Evolutionary conservation across 179 eudicot species (phyloP), one percentile per base, ranked within the genome.

Genomic region (Sideroxylon spinosum): DNA sequence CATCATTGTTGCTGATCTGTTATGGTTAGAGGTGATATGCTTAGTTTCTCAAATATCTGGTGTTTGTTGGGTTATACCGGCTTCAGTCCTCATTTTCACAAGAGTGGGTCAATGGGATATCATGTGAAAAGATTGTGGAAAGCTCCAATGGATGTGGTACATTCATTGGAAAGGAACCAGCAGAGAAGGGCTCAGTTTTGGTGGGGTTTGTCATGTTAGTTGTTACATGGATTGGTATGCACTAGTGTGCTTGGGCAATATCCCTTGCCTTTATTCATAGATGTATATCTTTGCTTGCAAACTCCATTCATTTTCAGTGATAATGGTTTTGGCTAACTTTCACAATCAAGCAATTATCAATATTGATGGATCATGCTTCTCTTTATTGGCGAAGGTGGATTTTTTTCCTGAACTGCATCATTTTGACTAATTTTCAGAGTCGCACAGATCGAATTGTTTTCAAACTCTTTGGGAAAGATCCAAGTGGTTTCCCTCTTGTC

Each of bases 391-490:
- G 19, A 19, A 7, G n/a, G 62, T 26, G n/a, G 65, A 46, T 8
- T 22, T 73, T 14, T 26, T 78, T 64, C 8, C 22, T 64, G 71
- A 13, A 37, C 25, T 74, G 26, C 44, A 68, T 29, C 70, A 53
- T 68, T 55, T 23, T 70, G 26, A 67, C 13, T 44, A 37, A 52
- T 78, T 73, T 85, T 82, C 82, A 94, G 98, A 77, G 86, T 79
- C 94, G 96, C 63, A 94, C 98, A 17, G 97, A 92, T 82, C 88
- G 97, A 74, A 94, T 94, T 67, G 89, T 91, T 70, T 89, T 94
- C 82, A 94, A 94, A 83, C 90, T 94, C 65, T 92, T 94, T 80
- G 98, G 97, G 4, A 94, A 94, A 87, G 91, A 89, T 78, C 98
- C 98, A 23, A 86, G 86, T 82, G 93, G 89, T 82, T 82, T 92